Evolutionary conservation across 352 stramenopile genomes (phyloP), one percentile per base, ranked within the genome.

Genomic region (Phytophthora fragariaefolia): DNA sequence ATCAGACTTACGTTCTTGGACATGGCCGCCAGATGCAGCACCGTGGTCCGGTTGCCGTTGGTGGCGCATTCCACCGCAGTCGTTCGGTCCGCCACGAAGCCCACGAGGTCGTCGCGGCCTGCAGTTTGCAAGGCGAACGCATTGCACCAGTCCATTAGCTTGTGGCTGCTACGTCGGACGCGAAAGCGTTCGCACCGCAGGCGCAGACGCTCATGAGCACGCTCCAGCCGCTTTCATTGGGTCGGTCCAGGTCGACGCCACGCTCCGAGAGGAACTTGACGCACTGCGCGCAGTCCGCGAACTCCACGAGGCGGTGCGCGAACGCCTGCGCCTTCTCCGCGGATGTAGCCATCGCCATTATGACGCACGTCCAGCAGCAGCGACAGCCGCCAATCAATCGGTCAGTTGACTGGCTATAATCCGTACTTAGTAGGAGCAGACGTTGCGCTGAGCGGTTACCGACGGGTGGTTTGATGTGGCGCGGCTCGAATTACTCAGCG

Each of bases 161-260:
- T 26, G n/a, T 15, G 22, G 40, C 38, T n/a, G 12, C 2, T 26
- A 45, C 26, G 45, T 47, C 50, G 23, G 22, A 47, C 13, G 12
- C 4, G 22, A 47, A 2, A 34, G 15, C 12, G 13, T 8, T 40
- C 70, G 48, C 49, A 96, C 88, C 84, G 42, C 72, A 87, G 27
- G 83, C 82, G 47, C 86, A 92, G 48, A 86, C 82, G 48, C 76
- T 92, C 85, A 96, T 93, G 63, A 96, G 83, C 23, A 96, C 57
- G 47, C 76, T 96, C 71, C 85, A 93, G 26, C 86, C 88, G n/a
- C 77, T 67, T 13, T 49, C 73, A 46, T 90, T 93, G 3, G 75
- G 64, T 12, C 50, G 59, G 46, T 95, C 64, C 22, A 92, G 88
- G 53, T 93, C 76, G 24, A 94, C 76, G 1, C 66, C 32, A 27